These are phyloP conservation scores for Phylloporus sp. DNA, from an alignment of 768 basidiomycete species.

Conservation along the genomic window DNA sequence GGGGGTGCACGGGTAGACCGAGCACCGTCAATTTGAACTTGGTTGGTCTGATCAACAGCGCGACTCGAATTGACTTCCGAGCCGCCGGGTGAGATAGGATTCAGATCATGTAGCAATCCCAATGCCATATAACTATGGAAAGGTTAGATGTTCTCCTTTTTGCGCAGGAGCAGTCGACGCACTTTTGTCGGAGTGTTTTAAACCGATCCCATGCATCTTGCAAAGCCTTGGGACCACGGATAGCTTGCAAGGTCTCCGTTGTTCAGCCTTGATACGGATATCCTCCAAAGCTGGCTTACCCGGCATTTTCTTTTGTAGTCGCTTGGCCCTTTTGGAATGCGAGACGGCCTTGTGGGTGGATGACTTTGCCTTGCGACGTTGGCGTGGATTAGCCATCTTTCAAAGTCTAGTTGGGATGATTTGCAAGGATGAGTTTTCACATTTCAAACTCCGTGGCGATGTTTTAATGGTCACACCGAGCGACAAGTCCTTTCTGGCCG, in stretches of 20 bases:
- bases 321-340: conserved; percentile 71
- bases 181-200: conserved; percentile 94
- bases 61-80: conserved; percentile 41
- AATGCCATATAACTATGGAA: conserved; percentile 65
- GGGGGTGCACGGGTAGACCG: conserved; percentile 34
- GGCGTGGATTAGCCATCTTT: conserved; percentile 89
- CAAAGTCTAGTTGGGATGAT: neutral
- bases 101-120: conserved; percentile 67
- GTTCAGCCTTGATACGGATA: conserved; percentile 4
- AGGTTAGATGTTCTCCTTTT: neutral
- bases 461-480: neutral
- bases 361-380: conserved; percentile 82
- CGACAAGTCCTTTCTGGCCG: neutral
- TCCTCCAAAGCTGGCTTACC: conserved; percentile 39
- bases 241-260: conserved; percentile 42
- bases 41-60: neutral
- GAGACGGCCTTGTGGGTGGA: conserved; percentile 68
- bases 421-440: neutral
- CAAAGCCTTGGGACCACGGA: conserved; percentile 76
- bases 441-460: conserved; percentile 13
- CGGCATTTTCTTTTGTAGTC: conserved; percentile 73
- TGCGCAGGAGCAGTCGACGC: conserved; percentile 25
- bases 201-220: conserved; percentile 84
- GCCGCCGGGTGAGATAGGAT: conserved; percentile 67
- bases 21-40: neutral